Evolutionary conservation across 345 rosid genomes (phyloP).

Genomic region (Citrus trifoliata): DNA sequence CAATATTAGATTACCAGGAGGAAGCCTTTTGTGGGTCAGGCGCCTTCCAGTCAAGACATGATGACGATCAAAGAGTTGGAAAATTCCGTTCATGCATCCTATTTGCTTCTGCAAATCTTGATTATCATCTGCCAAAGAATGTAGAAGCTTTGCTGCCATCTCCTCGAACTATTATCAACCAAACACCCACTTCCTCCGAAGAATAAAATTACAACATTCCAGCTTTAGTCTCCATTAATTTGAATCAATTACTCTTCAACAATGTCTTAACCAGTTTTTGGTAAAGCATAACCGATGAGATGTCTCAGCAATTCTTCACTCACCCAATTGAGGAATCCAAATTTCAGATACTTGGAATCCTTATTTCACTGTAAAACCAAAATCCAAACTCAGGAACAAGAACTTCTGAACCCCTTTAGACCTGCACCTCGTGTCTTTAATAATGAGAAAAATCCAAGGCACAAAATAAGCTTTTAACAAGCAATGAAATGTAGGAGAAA

Average conservation of each 20-base stretch:
- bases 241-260: constrained; percentile 14
- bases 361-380: constrained; percentile 7
- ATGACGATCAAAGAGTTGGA: constrained; percentile 85
- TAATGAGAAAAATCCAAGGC: constrained; percentile 22
- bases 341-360: background rate
- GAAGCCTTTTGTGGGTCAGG: constrained; percentile 50
- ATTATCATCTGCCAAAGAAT: constrained; percentile 89
- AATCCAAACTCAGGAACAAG: constrained; percentile 10
- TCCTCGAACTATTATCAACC: constrained; percentile 9
- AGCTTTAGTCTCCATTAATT: constrained; percentile 7
- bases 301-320: constrained; percentile 17
- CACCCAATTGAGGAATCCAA: constrained; percentile 11
- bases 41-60: constrained; percentile 53
- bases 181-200: constrained; percentile 3
- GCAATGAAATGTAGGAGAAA: constrained; percentile 28
- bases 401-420: background rate
- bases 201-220: background rate
- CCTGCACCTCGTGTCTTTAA: constrained; percentile 14
- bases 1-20: constrained; percentile 48
- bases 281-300: constrained; percentile 1
- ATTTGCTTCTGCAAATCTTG: constrained; percentile 92
- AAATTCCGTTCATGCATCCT: constrained; percentile 93
- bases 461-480: constrained; percentile 26
- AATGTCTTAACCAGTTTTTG: background rate
- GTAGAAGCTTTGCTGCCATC: constrained; percentile 96